phyloP scores from a whole-genome alignment of 257 asterid genomes.

The Osmanthus fragrans region DNA sequence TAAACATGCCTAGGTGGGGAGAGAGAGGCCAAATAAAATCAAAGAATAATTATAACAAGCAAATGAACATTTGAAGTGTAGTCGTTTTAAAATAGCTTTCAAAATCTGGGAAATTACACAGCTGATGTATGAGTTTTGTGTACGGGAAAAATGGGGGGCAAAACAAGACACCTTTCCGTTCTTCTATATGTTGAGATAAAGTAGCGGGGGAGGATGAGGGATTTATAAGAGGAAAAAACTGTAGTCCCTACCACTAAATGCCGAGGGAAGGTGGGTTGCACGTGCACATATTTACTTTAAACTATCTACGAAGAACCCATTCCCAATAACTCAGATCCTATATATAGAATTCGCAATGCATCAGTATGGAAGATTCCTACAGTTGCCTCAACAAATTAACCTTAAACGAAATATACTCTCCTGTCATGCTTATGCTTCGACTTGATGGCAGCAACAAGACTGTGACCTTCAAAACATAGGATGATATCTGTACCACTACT shows the following conservation, averaged over 20 bases:
- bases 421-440: constrained; percentile 5
- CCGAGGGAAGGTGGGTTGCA: neutral
- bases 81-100: neutral
- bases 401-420: neutral
- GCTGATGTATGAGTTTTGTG: neutral
- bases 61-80: neutral
- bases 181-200: neutral
- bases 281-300: constrained; percentile 31
- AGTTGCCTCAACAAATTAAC: neutral
- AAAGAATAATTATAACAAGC: neutral
- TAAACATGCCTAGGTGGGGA: neutral
- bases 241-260: neutral
- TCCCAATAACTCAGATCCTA: neutral
- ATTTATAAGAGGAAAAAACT: neutral
- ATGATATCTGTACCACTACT: constrained; percentile 36
- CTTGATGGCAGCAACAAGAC: constrained; percentile 8
- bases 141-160: neutral
- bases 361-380: constrained; percentile 14
- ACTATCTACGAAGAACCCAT: constrained; percentile 25
- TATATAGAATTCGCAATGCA: constrained; percentile 32
- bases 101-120: neutral
- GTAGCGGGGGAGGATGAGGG: neutral
- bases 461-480: constrained; percentile 21
- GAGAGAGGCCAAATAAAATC: neutral
- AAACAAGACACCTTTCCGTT: neutral